phyloP scores from a whole-genome alignment of 441 rosid species.

The Populus trichocarpa region DNA sequence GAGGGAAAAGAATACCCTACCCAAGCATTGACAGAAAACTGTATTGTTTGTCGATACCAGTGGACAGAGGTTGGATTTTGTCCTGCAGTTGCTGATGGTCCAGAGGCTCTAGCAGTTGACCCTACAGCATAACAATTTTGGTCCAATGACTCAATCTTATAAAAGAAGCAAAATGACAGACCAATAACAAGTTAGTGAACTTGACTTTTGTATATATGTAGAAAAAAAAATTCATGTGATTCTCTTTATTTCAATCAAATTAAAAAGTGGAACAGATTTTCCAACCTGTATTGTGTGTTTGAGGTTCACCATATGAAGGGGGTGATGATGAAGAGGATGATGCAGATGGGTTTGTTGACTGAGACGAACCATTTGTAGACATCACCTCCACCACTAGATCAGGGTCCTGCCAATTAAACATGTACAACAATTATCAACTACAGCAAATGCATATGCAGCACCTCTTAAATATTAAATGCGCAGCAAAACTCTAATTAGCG shows the following conservation, averaged over 20 bases:
- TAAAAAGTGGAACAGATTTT: background rate
- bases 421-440: background rate
- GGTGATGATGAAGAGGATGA: slow-evolving; percentile 51
- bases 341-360: slow-evolving; percentile 55
- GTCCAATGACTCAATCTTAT: slow-evolving; percentile 8
- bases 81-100: slow-evolving; percentile 53
- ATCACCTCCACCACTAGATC: slow-evolving; percentile 81
- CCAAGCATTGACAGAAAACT: slow-evolving; percentile 98
- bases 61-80: slow-evolving; percentile 55
- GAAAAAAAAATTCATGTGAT: background rate
- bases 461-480: background rate
- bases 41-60: slow-evolving; percentile 88
- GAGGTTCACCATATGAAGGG: slow-evolving; percentile 46
- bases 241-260: background rate
- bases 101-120: slow-evolving; percentile 61
- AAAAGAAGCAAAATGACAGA: background rate
- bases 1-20: slow-evolving; percentile 28
- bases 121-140: slow-evolving; percentile 39
- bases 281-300: slow-evolving; percentile 58
- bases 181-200: slow-evolving; percentile 2
- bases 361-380: slow-evolving; percentile 57
- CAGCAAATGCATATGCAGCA: background rate
- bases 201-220: background rate
- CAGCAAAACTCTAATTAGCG: background rate
- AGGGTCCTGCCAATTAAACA: slow-evolving; percentile 59